These are phyloP conservation scores for Eutrema heterophyllum DNA, from an alignment of 345 rosid species.

Conservation along the genomic window DNA sequence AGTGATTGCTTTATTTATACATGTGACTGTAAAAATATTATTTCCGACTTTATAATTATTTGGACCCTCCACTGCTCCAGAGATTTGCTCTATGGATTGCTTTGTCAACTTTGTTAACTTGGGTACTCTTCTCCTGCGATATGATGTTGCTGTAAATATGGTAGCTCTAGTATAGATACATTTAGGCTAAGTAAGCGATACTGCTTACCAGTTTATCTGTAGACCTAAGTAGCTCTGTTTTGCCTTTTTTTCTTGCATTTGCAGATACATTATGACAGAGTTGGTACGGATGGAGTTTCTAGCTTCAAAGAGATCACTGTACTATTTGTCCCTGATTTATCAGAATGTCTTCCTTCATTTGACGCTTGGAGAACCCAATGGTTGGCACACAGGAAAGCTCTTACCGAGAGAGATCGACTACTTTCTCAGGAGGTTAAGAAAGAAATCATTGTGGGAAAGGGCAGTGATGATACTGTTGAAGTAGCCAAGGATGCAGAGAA, in stretches of 20 bases:
- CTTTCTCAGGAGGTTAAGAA: slow-evolving; percentile 55
- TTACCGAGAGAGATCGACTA: slow-evolving; percentile 59
- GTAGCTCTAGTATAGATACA: neutral
- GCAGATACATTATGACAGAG: slow-evolving; percentile 95
- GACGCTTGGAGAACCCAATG: slow-evolving; percentile 76
- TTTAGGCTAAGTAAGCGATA: slow-evolving; percentile 5
- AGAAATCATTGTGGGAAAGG: slow-evolving; percentile 33
- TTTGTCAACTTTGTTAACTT: neutral
- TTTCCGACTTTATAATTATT: neutral
- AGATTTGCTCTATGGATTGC: neutral
- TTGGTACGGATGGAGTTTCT: slow-evolving; percentile 75
- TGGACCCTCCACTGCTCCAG: neutral
- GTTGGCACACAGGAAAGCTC: slow-evolving; percentile 71
- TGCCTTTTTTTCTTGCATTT: slow-evolving; percentile 14
- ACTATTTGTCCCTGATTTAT: slow-evolving; percentile 87
- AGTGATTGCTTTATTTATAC: too few species aligned
- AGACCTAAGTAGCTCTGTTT: neutral
- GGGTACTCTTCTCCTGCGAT: neutral
- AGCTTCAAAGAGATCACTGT: slow-evolving; percentile 88
- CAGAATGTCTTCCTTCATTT: slow-evolving; percentile 82
- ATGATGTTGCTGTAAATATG: neutral
- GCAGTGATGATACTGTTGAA: slow-evolving; percentile 35
- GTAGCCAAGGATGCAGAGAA: slow-evolving; percentile 38
- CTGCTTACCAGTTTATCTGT: neutral
- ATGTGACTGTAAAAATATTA: too few species aligned